phyloP scores from a whole-genome alignment of 2,329 filamentous ascomycete genomes.

The Xylariaceae sp. region DNA sequence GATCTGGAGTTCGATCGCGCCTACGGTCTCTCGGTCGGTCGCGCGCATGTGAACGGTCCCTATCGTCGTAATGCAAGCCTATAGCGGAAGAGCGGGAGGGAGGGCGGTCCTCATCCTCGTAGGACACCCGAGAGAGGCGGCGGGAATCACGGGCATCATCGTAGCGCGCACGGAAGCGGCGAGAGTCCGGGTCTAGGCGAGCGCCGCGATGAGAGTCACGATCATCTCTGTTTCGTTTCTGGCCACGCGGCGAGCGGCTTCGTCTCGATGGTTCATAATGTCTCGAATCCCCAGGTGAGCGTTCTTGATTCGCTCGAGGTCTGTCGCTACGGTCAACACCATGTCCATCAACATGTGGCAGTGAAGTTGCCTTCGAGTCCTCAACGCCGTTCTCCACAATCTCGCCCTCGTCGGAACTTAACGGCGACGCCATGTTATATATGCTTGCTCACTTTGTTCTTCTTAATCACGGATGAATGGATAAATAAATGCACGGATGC shows the following conservation, averaged over 20 bases:
- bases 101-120: constrained; percentile 56
- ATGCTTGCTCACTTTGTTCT: constrained; percentile 28
- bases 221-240: constrained; percentile 65
- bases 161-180: constrained; percentile 59
- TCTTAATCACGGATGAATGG: constrained; percentile 15
- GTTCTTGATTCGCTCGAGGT: constrained; percentile 59
- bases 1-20: constrained; percentile 43
- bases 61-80: constrained; percentile 46
- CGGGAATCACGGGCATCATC: constrained; percentile 51
- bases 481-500: constrained; percentile 13
- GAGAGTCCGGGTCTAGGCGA: constrained; percentile 49
- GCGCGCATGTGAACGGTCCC: constrained; percentile 41
- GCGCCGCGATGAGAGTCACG: constrained; percentile 45
- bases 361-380: constrained; percentile 80
- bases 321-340: constrained; percentile 92
- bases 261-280: constrained; percentile 45
- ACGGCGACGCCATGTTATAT: constrained; percentile 32
- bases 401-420: constrained; percentile 82
- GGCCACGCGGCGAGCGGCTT: constrained; percentile 59
- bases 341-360: constrained; percentile 69
- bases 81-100: constrained; percentile 36
- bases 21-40: constrained; percentile 26
- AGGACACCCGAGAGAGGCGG: constrained; percentile 45
- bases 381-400: constrained; percentile 68
- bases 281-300: constrained; percentile 35